These are phyloP conservation scores for Peniophora sp. DNA, from an alignment of 1,284 basidiomycete species.

Conservation along the genomic window DNA sequence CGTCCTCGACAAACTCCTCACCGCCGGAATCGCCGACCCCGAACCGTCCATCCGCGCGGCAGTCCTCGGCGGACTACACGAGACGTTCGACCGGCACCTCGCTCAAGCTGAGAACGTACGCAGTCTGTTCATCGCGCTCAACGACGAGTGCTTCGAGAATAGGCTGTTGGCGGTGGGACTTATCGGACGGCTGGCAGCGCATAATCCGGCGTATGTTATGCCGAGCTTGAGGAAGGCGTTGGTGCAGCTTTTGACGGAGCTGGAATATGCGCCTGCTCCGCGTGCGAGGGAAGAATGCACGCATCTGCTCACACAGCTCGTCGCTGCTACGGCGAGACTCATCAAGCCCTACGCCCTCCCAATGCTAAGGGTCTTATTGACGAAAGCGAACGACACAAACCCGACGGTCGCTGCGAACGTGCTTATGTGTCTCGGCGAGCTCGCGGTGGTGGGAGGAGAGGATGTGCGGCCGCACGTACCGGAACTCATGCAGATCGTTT, in stretches of 20 bases:
- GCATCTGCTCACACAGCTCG: slow-evolving; percentile 77
- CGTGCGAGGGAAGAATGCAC: slow-evolving; percentile 92
- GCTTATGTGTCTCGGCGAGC: slow-evolving; percentile 90
- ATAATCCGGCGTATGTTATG: slow-evolving; percentile 99
- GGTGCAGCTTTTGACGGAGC: slow-evolving; percentile 93
- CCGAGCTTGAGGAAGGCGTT: slow-evolving; percentile 93
- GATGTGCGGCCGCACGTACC: slow-evolving; percentile 81
- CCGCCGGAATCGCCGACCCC: slow-evolving; percentile 96
- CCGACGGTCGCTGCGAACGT: slow-evolving; percentile 90
- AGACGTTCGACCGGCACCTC: slow-evolving; percentile 96
- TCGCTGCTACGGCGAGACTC: slow-evolving; percentile 86
- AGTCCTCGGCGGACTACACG: slow-evolving; percentile 84
- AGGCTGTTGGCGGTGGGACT: slow-evolving; percentile 85
- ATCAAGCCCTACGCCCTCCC: slow-evolving; percentile 98
- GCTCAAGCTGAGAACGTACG: slow-evolving; percentile 98
- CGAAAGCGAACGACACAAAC: slow-evolving; percentile 81
- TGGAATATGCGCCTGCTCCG: slow-evolving; percentile 92
- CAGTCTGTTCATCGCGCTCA: slow-evolving; percentile 94
- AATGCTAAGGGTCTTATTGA: slow-evolving; percentile 87
- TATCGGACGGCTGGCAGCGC: slow-evolving; percentile 90
- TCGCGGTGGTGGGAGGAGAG: slow-evolving; percentile 90
- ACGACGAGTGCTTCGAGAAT: slow-evolving; percentile 95
- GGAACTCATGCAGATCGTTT: slow-evolving; percentile 85
- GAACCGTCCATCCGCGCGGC: slow-evolving; percentile 82
- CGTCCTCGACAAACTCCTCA: slow-evolving; percentile 93